Conservation (phyloP, 2,329 filamentous ascomycete genomes). For the Aspergillus tamarii region DNA sequence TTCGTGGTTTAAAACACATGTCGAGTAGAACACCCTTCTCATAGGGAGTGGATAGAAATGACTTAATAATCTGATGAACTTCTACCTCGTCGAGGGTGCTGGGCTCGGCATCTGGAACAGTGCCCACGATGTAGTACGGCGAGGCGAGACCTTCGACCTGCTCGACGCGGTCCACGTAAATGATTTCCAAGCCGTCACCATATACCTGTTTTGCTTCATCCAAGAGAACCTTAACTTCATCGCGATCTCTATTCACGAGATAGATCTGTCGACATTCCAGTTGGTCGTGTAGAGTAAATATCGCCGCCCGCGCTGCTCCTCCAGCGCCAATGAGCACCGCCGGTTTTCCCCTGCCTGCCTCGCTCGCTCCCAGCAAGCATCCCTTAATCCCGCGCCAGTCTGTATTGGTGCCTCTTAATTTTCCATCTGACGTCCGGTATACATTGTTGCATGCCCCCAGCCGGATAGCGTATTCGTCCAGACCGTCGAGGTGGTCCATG, state of each 20-base stretch:
- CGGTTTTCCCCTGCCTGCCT: neutral
- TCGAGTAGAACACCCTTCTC: neutral
- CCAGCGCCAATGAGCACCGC: neutral
- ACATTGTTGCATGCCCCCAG: neutral
- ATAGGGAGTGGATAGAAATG: neutral
- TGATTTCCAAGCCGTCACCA: neutral
- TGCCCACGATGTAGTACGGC: neutral
- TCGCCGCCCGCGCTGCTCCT: neutral
- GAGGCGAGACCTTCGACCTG: neutral
- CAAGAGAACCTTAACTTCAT: neutral
- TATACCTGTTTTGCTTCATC: neutral
- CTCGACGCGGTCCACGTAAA: neutral
- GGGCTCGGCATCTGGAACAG: neutral
- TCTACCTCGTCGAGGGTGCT: neutral
- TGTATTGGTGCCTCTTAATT: neutral
- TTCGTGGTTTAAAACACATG: neutral
- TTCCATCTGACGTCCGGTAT: neutral
- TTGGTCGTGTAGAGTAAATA: neutral
- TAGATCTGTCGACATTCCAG: neutral
- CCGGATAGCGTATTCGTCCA: conserved; percentile 37
- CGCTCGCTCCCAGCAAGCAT: neutral
- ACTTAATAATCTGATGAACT: neutral
- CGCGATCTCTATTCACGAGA: neutral
- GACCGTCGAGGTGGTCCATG: conserved; percentile 35
- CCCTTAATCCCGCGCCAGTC: neutral